These are phyloP conservation scores for Cladophialophora bantiana DNA, from an alignment of 2,329 filamentous ascomycete genomes.

Conservation along the genomic window DNA sequence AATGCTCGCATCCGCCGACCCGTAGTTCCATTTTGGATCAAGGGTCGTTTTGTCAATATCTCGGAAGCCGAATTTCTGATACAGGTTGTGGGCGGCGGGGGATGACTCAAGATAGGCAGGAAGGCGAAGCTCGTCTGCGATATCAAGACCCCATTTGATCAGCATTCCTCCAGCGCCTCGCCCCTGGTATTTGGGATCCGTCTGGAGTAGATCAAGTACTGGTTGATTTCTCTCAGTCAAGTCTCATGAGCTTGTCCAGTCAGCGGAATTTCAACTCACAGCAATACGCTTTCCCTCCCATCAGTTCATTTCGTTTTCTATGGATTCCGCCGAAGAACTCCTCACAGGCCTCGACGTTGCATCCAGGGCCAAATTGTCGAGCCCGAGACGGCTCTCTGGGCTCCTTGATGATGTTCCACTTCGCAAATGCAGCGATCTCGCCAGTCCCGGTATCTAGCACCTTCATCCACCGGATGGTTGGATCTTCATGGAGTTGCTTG, in stretches of 20 bases:
- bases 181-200: conserved; percentile 46
- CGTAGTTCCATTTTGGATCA: conserved; percentile 25
- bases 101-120: conserved; percentile 60
- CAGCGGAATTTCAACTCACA: conserved; percentile 46
- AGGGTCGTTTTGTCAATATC: conserved; percentile 24
- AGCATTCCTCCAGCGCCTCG: conserved; percentile 53
- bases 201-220: conserved; percentile 54
- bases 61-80: conserved; percentile 57
- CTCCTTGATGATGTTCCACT: conserved; percentile 52
- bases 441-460: conserved; percentile 54
- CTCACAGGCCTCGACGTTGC: conserved; percentile 55
- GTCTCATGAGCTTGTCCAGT: background rate
- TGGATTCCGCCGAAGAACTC: conserved; percentile 56
- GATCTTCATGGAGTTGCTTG: conserved; percentile 43
- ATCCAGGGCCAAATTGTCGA: conserved; percentile 49
- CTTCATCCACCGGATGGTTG: conserved; percentile 57
- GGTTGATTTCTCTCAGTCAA: conserved; percentile 48
- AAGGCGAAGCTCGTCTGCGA: conserved; percentile 47
- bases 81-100: conserved; percentile 51
- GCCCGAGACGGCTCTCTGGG: conserved; percentile 1
- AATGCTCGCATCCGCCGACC: conserved; percentile 19
- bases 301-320: conserved; percentile 51
- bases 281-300: conserved; percentile 51
- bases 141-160: conserved; percentile 49
- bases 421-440: conserved; percentile 57